Base-by-base conservation (phyloP, 2,329 filamentous ascomycete genomes). In the Paecilomyces formosus region DNA sequence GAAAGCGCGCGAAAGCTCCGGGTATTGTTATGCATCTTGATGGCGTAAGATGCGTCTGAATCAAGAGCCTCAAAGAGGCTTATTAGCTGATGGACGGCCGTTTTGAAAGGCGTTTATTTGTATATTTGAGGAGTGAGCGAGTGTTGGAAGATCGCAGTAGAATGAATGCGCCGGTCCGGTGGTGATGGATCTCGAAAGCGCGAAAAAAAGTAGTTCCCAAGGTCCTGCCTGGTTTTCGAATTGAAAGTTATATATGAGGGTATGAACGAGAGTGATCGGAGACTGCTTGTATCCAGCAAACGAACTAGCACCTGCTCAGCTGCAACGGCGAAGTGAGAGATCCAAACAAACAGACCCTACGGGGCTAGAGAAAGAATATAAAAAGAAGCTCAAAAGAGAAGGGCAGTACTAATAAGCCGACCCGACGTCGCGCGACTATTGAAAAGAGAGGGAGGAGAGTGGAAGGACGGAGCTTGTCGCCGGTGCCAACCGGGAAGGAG, bases 61-160 rank as follows among this genome's bases (percentile, higher is more conserved):
- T 63, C 57, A 13, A 66, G 57, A 50, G 58, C 62, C 58, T 66
- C 63, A 51, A 60, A 66, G 55, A 65, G 60, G 64, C 58, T 61
- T 18, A 64, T 61, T 35, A 64, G 59, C 30, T 63, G 58, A 45
- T 60, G 62, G 50, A 65, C 62, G 45, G 61, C 60, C 54, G 61
- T 63, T 54, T 54, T 64, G 55, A 51, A 57, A 21, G 26, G 45
- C 39, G 39, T 45, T 45, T 45, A 18, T 18, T 15, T 45, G n/a
- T 45, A 18, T 45, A 45, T 45, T n/a, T 45, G 39, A 45, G 18
- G 7, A 15, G 18, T 7, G 50, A 53, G 28, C 18, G 50, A 26
- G 24, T 26, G 24, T 26, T 26, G 24, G 26, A 26, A 11, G 51
- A 53, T 53, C 12, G 53, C 45, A 60, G 61, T 64, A 9, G n/a